Base-by-base conservation (phyloP, 83 land plant genomes). In the Picea engelmannii region DNA sequence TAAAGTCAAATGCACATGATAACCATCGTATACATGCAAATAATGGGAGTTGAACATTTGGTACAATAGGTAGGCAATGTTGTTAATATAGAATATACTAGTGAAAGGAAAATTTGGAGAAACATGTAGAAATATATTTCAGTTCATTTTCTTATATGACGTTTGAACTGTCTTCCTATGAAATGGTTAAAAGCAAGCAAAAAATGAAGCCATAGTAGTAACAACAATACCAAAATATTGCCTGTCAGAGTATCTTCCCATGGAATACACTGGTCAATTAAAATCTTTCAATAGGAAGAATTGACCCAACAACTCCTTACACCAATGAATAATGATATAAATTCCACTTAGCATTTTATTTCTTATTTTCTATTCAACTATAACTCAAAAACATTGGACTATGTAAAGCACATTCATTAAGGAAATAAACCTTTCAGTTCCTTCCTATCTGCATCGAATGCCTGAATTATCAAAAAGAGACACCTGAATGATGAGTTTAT, bases 391-490 rank as follows among this genome's bases (percentile, higher is more conserved):
- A 52, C 59, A 78, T 21, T 60, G 20, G 40, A 60, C 18, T 3
- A 5, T 35, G 63, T 40, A 13, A 18, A 62, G 42, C 47, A 44
- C 76, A n/a, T 76, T 60, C 62, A n/a, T 91, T 85, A 93, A 5
- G 94, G 90, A 79, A 93, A 85, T 58, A 81, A 66, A 77, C 87
- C 88, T 80, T 44, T 86, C 31, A 89, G 35, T 40, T 87, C 92
- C 74, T 93, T 91, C 85, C 95, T 87, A 76, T 93, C 92, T 7
- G 92, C 87, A 78, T 94, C 94, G 84, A 76, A 93, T 24, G 88
- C 84, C 92, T 93, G 82, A 78, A 82, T 82, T 69, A 35, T 10
- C 62, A 80, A 76, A 78, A 66, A 13, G 62, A 68, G 58, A 60
- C 18, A 25, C 64, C 21, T 15, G 27, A 9, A 4, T 35, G 1